Base-by-base conservation (phyloP, 208 protist species). In the Leishmania amazonensis region DNA sequence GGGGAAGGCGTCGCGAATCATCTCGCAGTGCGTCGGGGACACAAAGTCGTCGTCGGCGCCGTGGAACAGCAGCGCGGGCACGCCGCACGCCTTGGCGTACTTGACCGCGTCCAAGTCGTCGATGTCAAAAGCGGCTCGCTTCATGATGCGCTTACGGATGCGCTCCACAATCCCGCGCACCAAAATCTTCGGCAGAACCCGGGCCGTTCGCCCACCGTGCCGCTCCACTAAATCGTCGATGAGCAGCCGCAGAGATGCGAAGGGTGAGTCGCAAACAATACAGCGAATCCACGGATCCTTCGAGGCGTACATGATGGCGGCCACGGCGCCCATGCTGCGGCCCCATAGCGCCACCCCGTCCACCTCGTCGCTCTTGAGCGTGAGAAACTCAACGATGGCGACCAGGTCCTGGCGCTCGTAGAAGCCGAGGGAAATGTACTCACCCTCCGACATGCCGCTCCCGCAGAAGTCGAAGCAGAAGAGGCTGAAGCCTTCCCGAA, bases 311-410 rank as follows among this genome's bases (percentile, higher is more conserved):
- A 99, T 97, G 87, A 99, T 96, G 38, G 92, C 76, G 24, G 98
- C 98, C 13, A 98, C 97, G 1, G 98, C 98, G 40, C 98, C 98
- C 98, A 99, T 99, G 81, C 94, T 98, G 64, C 97, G 88, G 17
- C 97, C 97, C 97, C 97, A 99, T 45, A 99, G 78, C 74, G 86
- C 92, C 71, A 98, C 90, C 3, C 89, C 87, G 24, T 93, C 89
- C 67, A 98, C 95, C 58, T 94, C 89, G 73, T 87, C 78, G 42
- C 78, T 70, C 80, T 93, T 84, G 45, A 76, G 68, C 40, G 80
- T 71, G 38, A 98, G 87, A 78, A 97, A 97, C 62, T 98, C 93
- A 9, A 98, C 90, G 51, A 99, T 89, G 1, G 91, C 88, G 11
- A 85, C 89, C 11, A 99, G 82, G 89, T 99, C 98, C 70, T 99